Percentiles rank a stretch among this genome's conserved stretches.
Evolutionary conservation across 139 green algal species (phyloP).

Genomic region (Penium margaritaceum): DNA sequence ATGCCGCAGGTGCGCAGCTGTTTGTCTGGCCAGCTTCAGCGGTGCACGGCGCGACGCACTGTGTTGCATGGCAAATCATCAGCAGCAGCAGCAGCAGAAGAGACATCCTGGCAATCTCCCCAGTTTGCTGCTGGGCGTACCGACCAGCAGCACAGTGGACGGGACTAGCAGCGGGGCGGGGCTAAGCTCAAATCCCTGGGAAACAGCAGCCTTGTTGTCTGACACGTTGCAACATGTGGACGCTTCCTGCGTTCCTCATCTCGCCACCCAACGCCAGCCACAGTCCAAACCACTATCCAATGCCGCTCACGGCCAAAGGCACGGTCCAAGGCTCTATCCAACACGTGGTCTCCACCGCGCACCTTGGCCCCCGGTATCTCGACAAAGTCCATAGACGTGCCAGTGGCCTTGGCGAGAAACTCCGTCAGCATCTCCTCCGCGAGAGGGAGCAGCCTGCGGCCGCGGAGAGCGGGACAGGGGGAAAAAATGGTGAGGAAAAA

Average conservation of each 20-base stretch:
- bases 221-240: no score
- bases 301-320: neutral
- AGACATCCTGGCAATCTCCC: no score
- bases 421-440: conserved; percentile 37
- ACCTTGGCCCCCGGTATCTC: neutral
- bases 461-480: neutral
- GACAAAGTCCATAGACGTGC: conserved; percentile 18
- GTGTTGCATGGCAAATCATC: no score
- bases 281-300: neutral
- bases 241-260: neutral
- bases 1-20: no score
- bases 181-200: neutral
- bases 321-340: neutral
- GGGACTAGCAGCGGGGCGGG: no score
- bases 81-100: no score
- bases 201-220: neutral
- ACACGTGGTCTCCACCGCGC: neutral
- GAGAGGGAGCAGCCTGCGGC: conserved; percentile 26
- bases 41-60: no score
- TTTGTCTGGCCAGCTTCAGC: no score
- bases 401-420: conserved; percentile 39
- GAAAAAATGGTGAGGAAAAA: neutral
- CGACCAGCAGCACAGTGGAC: no score
- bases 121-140: no score
- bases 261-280: neutral